Base-by-base conservation (phyloP, 352 stramenopile genomes). In the Pythium sp. region DNA sequence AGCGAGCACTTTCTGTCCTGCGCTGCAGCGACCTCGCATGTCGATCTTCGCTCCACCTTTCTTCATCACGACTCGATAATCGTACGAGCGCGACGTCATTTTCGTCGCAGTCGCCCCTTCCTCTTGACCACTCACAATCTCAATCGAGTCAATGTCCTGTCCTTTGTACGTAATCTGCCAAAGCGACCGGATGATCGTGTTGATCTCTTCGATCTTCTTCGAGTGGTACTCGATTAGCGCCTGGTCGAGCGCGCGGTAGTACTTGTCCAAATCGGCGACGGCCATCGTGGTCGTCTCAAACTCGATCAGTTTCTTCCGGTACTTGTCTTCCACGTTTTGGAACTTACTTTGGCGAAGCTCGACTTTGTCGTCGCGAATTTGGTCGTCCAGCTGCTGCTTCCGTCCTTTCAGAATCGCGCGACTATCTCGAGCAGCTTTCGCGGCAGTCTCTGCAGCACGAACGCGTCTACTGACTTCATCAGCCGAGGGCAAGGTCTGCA, bases 61-160 rank as follows among this genome's bases (percentile, higher is more conserved):
- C 55, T 92, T 96, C 98, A 99, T 99, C 9, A 99, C 95, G 43
- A 99, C 97, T 34, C 97, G 91, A 73, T 99, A 99, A 72, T 99
- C 99, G 78, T 99, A 99, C 20, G 85, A 97, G 6, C 91, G 77
- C 34, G 80, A 69, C 15, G 57, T 62, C 34, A 80, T 80, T 67
- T 89, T 89, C 24, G 81, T 74, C 22, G 64, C 46, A 3, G 74
- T 73, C 5, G 75, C 68, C 5, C 87, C 90, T 5, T 28, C 43
- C 26, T 99, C 90, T 74, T 98, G 87, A 30, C 96, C 96, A 20
- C 92, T 98, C 43, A 98, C 84, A 26, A 99, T 93, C 79, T 99
- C 92, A 76, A 99, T 99, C 20, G 95, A 98, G 65, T 99, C 98
- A 65, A 99, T 99, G 76, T 99, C 98, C 75, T 98, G 87, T 0